Base-by-base conservation (phyloP, 768 basidiomycete genomes). In the Mycena metata region DNA sequence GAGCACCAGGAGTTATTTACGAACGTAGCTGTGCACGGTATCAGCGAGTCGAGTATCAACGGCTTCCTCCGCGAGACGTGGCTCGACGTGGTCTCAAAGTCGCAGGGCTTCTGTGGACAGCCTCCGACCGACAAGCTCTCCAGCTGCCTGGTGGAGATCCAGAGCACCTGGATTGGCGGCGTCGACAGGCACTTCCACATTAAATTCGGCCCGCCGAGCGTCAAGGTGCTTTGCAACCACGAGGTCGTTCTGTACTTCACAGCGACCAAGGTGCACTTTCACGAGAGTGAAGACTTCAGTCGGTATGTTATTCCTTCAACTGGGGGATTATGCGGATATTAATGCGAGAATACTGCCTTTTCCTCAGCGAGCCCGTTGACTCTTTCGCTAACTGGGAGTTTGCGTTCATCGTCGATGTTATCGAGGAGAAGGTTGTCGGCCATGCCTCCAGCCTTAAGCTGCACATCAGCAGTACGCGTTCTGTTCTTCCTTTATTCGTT, bases 211-310 rank as follows among this genome's bases (percentile, higher is more conserved):
- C 67, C 72, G 16, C 75, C 70, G 12, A 58, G 55, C 30, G 52
- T 75, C 51, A 65, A 63, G 51, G 70, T 69, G 19, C 56, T 76
- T 13, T 76, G 75, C 56, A 52, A 49, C 3, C 60, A 68, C n/a
- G 75, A 76, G 52, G 72, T 72, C 41, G 46, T 65, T 26, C 63
- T 74, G 23, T 69, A 65, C 62, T 66, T 76, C 51, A 70, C 64
- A 21, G 56, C 70, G 30, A 62, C 67, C 12, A 66, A 74, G 12
- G 24, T 65, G 1, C 23, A 47, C 12, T 65, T 65, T 56, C 50
- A 41, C 26, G 55, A 35, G 0, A 57, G 55, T 46, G 36, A 45
- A 24, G 64, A 65, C 30, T 65, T 65, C 55, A n/a, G 19, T 19
- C 17, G 12, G 54, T 42, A 39, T 24, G 39, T 55, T 13, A 16